Base-by-base conservation (phyloP, 2,329 filamentous ascomycete species). In the Neonectria coccinea region DNA sequence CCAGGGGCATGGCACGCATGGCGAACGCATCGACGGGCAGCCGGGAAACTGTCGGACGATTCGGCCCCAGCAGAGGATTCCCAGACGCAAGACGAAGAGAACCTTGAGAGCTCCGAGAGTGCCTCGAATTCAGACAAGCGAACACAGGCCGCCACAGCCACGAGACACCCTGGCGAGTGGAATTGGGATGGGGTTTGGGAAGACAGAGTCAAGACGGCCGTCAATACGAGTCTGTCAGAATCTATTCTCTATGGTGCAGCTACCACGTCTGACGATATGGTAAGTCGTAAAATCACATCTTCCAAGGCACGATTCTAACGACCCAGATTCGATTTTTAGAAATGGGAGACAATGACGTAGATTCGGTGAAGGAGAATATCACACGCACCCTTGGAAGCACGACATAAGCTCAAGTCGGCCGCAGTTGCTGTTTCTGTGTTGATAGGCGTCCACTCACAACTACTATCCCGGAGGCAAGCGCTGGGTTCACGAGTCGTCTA, bases 111-210 rank as follows among this genome's bases (percentile, higher is more conserved):
- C 41, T 12, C 39, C 27, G 45, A 57, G 8, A 52, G 18, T 14
- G 39, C 47, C n/a, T 25, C 44, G 5, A 60, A 68, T 14, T 52
- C 61, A 7, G 22, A 68, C 1, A 71, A 66, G 27, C 31, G 42
- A 44, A 48, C 51, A 1, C 51, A 65, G 12, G 47, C 62, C 10
- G 18, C 62, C 11, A 56, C 44, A 22, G 45, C 68, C 0, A 53
- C 68, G 7, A 65, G 69, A 39, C 62, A 62, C 31, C 93, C 93
- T 0, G 92, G 91, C 7, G 91, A 97, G 73, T 98, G 95, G 95
- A 97, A 97, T 75, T 98, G 95, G 95, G 93, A 97, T 74, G 94
- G 95, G 0, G 95, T 98, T 0, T 99, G 95, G 95, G 92, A 97
- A 76, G 91, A 94, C 68, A 87, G 95, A 59, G 94, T 97, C 1